These are phyloP conservation scores for Ophiostoma quercus DNA, from an alignment of 2,329 filamentous ascomycete genomes.

Conservation along the genomic window DNA sequence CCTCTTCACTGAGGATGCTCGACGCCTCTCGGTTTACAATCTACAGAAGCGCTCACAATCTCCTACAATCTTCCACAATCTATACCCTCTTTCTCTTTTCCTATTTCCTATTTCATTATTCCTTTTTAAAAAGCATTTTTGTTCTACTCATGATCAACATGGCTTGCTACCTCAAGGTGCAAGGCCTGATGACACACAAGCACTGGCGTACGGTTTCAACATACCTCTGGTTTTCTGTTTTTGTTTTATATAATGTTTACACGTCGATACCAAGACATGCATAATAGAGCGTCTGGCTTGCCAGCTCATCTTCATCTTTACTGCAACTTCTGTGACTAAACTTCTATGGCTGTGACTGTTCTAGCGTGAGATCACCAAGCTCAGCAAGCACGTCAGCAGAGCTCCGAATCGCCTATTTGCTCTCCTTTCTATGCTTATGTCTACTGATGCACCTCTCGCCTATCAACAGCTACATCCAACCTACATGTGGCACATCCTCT, in stretches of 20 bases:
- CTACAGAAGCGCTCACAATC: background rate
- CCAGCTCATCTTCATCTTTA: background rate
- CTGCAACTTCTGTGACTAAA: too few species aligned
- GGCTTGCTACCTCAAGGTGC: background rate
- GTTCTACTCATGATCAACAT: slow-evolving; percentile 26
- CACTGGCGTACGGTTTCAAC: slow-evolving; percentile 31
- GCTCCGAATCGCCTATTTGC: background rate
- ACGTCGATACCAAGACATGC: background rate
- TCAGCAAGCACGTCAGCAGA: slow-evolving; percentile 9
- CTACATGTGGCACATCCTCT: background rate
- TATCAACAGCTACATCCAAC: background rate
- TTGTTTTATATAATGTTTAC: slow-evolving; percentile 13
- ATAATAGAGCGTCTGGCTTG: slow-evolving; percentile 11
- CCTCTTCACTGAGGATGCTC: slow-evolving; percentile 12
- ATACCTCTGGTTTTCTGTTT: slow-evolving; percentile 26
- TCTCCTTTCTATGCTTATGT: background rate
- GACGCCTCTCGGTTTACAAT: background rate
- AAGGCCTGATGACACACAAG: slow-evolving; percentile 24
- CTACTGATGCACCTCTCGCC: background rate
- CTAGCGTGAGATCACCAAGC: background rate
- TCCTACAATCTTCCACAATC: background rate
- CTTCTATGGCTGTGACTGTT: background rate
- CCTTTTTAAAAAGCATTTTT: slow-evolving; percentile 23
- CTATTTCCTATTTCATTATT: background rate
- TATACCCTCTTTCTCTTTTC: background rate